Evolutionary conservation across 345 rosid species (phyloP).

Genomic region (Gossypium arboreum): DNA sequence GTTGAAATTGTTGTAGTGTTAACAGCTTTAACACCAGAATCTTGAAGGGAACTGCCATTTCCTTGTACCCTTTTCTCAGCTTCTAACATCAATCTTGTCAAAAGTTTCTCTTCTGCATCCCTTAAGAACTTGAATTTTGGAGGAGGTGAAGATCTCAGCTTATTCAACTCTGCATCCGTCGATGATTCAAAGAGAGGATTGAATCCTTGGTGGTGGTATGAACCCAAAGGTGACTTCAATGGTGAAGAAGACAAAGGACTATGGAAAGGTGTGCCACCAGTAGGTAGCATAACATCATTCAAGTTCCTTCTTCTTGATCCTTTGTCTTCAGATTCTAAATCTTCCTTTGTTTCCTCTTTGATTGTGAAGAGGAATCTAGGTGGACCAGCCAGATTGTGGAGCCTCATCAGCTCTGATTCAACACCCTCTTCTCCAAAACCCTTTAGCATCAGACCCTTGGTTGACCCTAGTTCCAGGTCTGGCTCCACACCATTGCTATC

Average conservation of each 20-base stretch:
- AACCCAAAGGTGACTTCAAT: slow-evolving; percentile 39
- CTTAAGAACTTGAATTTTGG: slow-evolving; percentile 92
- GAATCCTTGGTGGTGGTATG: slow-evolving; percentile 52
- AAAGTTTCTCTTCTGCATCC: slow-evolving; percentile 85
- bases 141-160: slow-evolving; percentile 73
- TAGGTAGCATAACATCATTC: slow-evolving; percentile 55
- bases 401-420: slow-evolving; percentile 88
- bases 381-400: slow-evolving; percentile 74
- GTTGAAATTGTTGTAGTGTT: slow-evolving; percentile 10
- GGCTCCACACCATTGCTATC: not conserved
- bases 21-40: slow-evolving; percentile 23
- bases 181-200: slow-evolving; percentile 84
- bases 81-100: slow-evolving; percentile 53
- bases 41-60: slow-evolving; percentile 23
- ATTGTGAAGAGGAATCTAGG: slow-evolving; percentile 94
- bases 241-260: slow-evolving; percentile 59
- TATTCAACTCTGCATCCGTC: slow-evolving; percentile 47
- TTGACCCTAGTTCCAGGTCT: slow-evolving; percentile 57
- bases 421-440: slow-evolving; percentile 45
- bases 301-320: slow-evolving; percentile 72
- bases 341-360: slow-evolving; percentile 89
- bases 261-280: slow-evolving; percentile 37
- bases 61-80: slow-evolving; percentile 35
- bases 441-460: slow-evolving; percentile 51
- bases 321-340: slow-evolving; percentile 79